Conservation (phyloP, 306 rosid genomes). For the Calophaca sinica region DNA sequence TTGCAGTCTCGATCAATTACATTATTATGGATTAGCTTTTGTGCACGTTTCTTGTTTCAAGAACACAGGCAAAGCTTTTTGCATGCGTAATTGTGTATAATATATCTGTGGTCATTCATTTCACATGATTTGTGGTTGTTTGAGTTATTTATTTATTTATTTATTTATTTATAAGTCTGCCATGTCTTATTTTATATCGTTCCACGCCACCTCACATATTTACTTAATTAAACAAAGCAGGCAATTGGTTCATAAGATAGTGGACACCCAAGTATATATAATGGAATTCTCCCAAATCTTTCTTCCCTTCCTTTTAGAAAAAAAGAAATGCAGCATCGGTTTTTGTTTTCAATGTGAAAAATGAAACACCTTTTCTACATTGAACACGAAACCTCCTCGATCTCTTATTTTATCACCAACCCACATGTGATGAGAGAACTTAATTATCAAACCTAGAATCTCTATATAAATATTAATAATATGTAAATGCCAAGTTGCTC, state of each 20-base stretch:
- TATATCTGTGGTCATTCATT: constrained; percentile 49
- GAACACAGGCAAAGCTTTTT: constrained; percentile 56
- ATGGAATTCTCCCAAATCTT: constrained; percentile 50
- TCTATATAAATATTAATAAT: background rate
- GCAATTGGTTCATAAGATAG: constrained; percentile 35
- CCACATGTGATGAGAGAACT: constrained; percentile 53
- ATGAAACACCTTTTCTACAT: constrained; percentile 52
- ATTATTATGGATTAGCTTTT: constrained; percentile 43
- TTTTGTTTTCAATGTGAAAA: constrained; percentile 50
- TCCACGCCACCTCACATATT: constrained; percentile 59
- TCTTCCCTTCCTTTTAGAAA: constrained; percentile 36
- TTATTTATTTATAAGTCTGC: no score
- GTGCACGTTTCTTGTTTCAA: constrained; percentile 53
- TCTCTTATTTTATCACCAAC: constrained; percentile 33
- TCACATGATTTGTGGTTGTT: no score
- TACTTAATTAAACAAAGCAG: constrained; percentile 36
- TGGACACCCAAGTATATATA: constrained; percentile 46
- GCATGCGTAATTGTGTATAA: constrained; percentile 35
- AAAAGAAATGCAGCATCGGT: constrained; percentile 35
- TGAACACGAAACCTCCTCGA: constrained; percentile 34
- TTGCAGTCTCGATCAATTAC: constrained; percentile 24
- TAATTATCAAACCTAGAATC: constrained; percentile 37
- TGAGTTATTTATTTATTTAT: no score
- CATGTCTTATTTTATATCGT: constrained; percentile 38
- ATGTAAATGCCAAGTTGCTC: constrained; percentile 9